These are phyloP conservation scores for Lentinula guzmanii DNA, from an alignment of 768 basidiomycete species.

Conservation along the genomic window DNA sequence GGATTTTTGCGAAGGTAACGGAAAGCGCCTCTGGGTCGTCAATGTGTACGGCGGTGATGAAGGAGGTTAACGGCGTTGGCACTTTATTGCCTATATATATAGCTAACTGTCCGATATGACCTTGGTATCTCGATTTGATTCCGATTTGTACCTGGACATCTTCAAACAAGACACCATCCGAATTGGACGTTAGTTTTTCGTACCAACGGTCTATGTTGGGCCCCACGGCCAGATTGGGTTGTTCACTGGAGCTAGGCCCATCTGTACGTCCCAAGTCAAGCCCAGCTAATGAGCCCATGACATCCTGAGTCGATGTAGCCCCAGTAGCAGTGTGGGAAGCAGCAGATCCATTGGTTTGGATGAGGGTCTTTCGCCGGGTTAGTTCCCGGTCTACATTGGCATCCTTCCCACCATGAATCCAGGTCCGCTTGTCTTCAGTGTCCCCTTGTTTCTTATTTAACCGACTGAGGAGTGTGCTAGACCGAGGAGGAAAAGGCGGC, in stretches of 20 bases:
- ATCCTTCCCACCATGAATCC: slow-evolving; percentile 94
- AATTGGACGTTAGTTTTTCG: slow-evolving; percentile 69
- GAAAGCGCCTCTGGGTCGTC: slow-evolving; percentile 71
- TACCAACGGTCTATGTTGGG: slow-evolving; percentile 88
- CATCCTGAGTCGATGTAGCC: slow-evolving; percentile 38
- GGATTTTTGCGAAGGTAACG: slow-evolving; percentile 86
- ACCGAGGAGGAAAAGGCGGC: slow-evolving; percentile 95
- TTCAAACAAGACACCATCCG: slow-evolving; percentile 92
- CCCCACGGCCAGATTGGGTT: slow-evolving; percentile 54
- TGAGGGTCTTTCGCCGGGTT: slow-evolving; percentile 44
- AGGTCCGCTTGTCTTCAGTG: slow-evolving; percentile 92
- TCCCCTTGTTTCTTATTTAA: slow-evolving; percentile 87
- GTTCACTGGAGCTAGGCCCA: slow-evolving; percentile 26
- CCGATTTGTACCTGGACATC: slow-evolving; percentile 95
- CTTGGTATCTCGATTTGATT: slow-evolving; percentile 94
- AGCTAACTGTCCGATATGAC: slow-evolving; percentile 88
- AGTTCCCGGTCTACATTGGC: slow-evolving; percentile 75
- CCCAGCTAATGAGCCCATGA: slow-evolving; percentile 75
- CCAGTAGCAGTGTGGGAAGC: slow-evolving; percentile 23
- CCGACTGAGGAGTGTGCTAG: slow-evolving; percentile 82
- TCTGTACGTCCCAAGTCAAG: slow-evolving; percentile 46
- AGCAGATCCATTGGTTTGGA: slow-evolving; percentile 29
- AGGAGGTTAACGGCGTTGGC: slow-evolving; percentile 80
- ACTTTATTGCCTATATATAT: slow-evolving; percentile 97
- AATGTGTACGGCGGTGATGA: slow-evolving; percentile 77